Evolutionary conservation across 345 rosid species (phyloP).

Genomic region (Ceriops decandra): DNA sequence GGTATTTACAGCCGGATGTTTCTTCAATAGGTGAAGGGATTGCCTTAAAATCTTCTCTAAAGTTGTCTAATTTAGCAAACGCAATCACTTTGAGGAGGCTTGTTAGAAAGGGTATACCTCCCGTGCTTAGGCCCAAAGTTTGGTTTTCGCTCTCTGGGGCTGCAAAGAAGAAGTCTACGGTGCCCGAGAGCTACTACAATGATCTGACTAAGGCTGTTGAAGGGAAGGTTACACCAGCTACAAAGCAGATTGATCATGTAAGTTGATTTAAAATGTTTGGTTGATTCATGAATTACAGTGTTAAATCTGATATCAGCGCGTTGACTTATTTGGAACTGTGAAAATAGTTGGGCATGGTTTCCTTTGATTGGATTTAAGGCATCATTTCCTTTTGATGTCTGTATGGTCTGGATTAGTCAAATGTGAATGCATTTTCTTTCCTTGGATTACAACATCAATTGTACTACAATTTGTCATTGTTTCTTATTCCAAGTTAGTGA

Average conservation of each 20-base stretch:
- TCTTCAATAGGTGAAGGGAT: slow-evolving; percentile 61
- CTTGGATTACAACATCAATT: too few species aligned
- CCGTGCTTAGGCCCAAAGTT: slow-evolving; percentile 90
- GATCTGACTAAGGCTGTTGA: slow-evolving; percentile 90
- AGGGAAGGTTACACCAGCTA: slow-evolving; percentile 89
- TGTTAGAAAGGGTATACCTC: slow-evolving; percentile 96
- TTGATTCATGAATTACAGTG: not conserved
- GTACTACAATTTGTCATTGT: too few species aligned
- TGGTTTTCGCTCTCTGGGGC: slow-evolving; percentile 99
- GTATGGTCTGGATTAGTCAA: too few species aligned
- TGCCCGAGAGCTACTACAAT: slow-evolving; percentile 88
- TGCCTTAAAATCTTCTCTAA: slow-evolving; percentile 79
- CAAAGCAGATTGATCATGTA: slow-evolving; percentile 97
- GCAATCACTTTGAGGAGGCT: slow-evolving; percentile 83
- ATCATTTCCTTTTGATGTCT: too few species aligned
- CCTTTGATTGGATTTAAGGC: too few species aligned
- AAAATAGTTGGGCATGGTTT: not conserved
- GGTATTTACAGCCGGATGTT: slow-evolving; percentile 87
- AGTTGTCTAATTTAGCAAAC: slow-evolving; percentile 69
- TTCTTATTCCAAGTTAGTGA: too few species aligned
- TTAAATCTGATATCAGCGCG: not conserved
- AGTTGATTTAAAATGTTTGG: slow-evolving; percentile 28
- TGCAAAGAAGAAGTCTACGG: slow-evolving; percentile 98
- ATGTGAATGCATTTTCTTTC: too few species aligned
- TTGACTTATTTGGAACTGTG: not conserved